These are phyloP conservation scores for Neurospora hispaniola DNA, from an alignment of 495 filamentous ascomycete species.

Conservation along the genomic window DNA sequence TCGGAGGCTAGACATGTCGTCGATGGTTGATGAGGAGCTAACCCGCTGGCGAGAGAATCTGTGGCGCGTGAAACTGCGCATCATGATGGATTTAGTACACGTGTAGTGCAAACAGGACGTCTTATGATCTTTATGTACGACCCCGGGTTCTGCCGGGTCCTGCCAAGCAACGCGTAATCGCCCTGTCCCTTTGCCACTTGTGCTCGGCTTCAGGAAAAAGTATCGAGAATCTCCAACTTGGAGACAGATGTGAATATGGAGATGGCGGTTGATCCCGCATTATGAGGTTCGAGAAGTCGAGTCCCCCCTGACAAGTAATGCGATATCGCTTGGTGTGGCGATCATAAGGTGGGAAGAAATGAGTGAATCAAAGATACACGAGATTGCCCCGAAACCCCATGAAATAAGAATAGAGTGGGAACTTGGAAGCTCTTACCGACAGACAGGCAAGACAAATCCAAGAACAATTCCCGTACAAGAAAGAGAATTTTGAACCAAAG, in stretches of 20 bases:
- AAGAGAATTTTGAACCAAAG: background rate
- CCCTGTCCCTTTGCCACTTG: background rate
- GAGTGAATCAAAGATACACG: background rate
- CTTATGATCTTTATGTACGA: background rate
- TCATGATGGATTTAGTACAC: constrained; percentile 8
- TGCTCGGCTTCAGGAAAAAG: background rate
- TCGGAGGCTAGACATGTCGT: constrained; percentile 12
- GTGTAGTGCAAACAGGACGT: background rate
- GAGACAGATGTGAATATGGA: background rate
- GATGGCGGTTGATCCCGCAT: background rate
- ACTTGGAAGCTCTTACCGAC: background rate
- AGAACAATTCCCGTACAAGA: background rate
- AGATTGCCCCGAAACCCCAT: background rate
- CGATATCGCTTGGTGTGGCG: background rate
- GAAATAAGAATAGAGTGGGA: background rate
- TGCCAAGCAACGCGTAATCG: background rate
- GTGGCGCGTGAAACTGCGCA: constrained; percentile 16
- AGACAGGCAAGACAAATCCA: background rate
- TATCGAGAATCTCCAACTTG: background rate
- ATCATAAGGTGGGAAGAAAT: background rate
- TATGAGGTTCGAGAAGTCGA: background rate
- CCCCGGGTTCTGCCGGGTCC: background rate
- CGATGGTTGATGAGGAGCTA: constrained; percentile 6
- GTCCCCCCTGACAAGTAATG: background rate
- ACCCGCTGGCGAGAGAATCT: constrained; percentile 8